Conservation (phyloP, 2,329 filamentous ascomycete species). For the Colletotrichum musicola region DNA sequence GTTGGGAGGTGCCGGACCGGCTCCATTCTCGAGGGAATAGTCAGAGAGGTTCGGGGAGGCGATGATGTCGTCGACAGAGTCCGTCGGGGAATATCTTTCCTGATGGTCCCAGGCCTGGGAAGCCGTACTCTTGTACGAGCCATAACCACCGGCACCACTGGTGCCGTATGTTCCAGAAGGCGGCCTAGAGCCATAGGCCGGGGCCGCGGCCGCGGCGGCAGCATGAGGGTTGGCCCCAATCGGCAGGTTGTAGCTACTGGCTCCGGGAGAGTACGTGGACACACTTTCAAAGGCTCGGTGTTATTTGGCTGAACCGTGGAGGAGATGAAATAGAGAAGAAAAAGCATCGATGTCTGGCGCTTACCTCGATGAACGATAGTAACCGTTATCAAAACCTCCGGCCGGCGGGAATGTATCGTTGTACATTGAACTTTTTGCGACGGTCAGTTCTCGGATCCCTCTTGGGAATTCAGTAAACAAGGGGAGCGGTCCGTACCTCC, state of each 20-base stretch:
- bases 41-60: conserved; percentile 72
- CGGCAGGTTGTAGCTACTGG: conserved; percentile 49
- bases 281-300: conserved; percentile 54
- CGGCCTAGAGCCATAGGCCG: conserved; percentile 58
- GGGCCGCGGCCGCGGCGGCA: conserved; percentile 49
- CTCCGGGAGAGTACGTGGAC: conserved; percentile 51
- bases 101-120: conserved; percentile 62
- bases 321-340: conserved; percentile 6
- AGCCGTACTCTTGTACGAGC: conserved; percentile 56
- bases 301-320: conserved; percentile 46
- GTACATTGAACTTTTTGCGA: conserved; percentile 48
- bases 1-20: conserved; percentile 53
- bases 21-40: conserved; percentile 67
- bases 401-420: conserved; percentile 48
- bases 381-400: conserved; percentile 51
- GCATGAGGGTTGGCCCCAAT: conserved; percentile 52
- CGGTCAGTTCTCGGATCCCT: conserved; percentile 37
- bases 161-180: conserved; percentile 54
- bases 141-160: conserved; percentile 45
- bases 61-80: conserved; percentile 70
- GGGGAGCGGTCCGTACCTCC: conserved; percentile 61
- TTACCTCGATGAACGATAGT: conserved; percentile 56
- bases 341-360: conserved; percentile 39
- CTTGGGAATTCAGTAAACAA: conserved; percentile 15
- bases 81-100: conserved; percentile 67